phyloP scores from a whole-genome alignment of 345 rosid genomes.

The Salix brachista region DNA sequence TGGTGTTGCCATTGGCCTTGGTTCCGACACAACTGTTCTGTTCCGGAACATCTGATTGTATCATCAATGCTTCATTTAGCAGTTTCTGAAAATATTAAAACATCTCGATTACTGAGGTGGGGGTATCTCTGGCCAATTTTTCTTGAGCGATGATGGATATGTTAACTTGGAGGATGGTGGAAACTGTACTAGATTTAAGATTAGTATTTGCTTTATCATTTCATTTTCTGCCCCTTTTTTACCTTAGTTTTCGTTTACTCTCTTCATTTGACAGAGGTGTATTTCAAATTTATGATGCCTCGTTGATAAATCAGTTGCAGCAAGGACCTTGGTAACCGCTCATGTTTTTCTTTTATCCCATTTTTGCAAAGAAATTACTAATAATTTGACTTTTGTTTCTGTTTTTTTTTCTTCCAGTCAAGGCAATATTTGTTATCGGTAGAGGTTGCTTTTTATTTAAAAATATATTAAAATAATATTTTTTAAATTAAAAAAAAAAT shows the following conservation, averaged over 20 bases:
- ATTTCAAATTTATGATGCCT: background rate
- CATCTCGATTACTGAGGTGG: constrained; percentile 5
- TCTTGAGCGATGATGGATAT: background rate
- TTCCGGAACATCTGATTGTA: background rate
- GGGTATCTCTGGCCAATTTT: background rate
- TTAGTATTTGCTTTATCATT: background rate
- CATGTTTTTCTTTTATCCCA: background rate
- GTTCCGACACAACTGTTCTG: background rate
- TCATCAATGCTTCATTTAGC: background rate
- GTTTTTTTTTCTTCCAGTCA: background rate
- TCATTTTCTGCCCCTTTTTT: background rate
- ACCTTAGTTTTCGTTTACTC: too few species aligned
- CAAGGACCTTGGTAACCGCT: background rate
- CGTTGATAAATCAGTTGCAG: background rate
- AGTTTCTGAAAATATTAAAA: background rate
- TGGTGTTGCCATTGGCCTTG: background rate
- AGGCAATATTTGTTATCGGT: too few species aligned
- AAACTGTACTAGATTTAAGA: background rate
- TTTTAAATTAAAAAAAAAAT: too few species aligned
- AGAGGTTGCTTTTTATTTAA: too few species aligned
- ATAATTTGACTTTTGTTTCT: background rate
- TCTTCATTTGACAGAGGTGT: background rate
- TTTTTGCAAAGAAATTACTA: background rate
- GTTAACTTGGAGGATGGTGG: background rate
- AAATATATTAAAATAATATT: too few species aligned